Evolutionary conservation across 2,329 filamentous ascomycete genomes (phyloP).

Genomic region (Leptodontidium sp.): DNA sequence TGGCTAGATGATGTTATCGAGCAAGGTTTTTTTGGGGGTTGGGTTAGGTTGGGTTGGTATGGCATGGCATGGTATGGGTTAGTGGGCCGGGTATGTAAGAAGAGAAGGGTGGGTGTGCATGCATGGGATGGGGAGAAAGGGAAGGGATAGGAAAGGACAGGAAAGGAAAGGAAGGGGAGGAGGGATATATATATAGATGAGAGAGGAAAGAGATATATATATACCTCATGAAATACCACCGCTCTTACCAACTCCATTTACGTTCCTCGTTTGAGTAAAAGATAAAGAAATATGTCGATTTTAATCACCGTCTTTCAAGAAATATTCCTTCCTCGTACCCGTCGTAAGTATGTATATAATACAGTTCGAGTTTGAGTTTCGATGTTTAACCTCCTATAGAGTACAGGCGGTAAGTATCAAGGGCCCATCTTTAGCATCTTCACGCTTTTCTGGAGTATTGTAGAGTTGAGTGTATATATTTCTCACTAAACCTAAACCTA

Average conservation of each 20-base stretch:
- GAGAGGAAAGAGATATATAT: slow-evolving; percentile 3
- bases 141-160: neutral
- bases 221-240: neutral
- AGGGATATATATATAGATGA: slow-evolving; percentile 16
- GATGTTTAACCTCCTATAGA: too few species aligned
- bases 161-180: neutral
- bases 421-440: too few species aligned
- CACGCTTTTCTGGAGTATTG: too few species aligned
- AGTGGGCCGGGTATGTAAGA: neutral
- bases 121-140: neutral
- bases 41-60: slow-evolving; percentile 1
- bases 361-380: too few species aligned
- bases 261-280: too few species aligned
- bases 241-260: neutral
- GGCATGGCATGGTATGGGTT: neutral
- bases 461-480: too few species aligned
- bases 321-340: too few species aligned
- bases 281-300: too few species aligned
- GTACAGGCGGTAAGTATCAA: too few species aligned
- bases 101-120: neutral
- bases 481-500: too few species aligned
- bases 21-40: neutral
- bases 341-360: too few species aligned
- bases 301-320: too few species aligned
- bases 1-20: slow-evolving; percentile 5